A percentile compares a stretch with the other conserved stretches of the same genome.
These are phyloP conservation scores for Apiospora phragmitis DNA, from an alignment of 2,329 filamentous ascomycete genomes.

Conservation along the genomic window DNA sequence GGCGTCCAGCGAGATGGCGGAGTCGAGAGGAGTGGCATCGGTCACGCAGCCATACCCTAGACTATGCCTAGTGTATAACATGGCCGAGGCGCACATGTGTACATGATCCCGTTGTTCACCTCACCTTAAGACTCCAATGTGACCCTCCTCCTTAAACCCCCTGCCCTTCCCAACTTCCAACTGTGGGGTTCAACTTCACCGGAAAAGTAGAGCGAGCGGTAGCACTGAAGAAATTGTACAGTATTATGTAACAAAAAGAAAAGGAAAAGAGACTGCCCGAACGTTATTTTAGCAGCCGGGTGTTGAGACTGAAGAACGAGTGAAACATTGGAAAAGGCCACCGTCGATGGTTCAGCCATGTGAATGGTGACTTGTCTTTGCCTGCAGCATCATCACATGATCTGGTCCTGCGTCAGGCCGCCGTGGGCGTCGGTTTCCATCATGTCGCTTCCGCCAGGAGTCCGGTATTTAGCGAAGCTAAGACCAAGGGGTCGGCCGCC, in stretches of 20 bases:
- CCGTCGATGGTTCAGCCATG: not conserved
- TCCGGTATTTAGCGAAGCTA: slow-evolving; percentile 91
- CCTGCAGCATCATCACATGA: slow-evolving; percentile 65
- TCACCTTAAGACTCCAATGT: not conserved
- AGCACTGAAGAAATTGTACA: slow-evolving; percentile 9
- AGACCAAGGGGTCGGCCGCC: slow-evolving; percentile 91
- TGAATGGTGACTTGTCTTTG: not conserved
- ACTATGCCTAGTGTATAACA: not conserved
- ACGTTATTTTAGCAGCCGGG: not conserved
- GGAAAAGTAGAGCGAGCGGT: not conserved
- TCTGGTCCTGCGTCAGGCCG: slow-evolving; percentile 93
- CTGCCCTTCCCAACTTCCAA: not conserved
- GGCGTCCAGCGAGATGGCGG: not conserved
- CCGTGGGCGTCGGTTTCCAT: slow-evolving; percentile 82
- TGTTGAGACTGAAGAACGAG: not conserved
- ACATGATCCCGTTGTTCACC: not conserved
- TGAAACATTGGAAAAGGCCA: not conserved
- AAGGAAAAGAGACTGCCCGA: not conserved
- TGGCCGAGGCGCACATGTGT: not conserved
- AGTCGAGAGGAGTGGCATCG: not conserved
- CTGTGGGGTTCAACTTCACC: not conserved
- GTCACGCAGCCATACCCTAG: not conserved
- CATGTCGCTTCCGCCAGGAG: slow-evolving; percentile 63
- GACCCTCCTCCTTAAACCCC: not conserved
- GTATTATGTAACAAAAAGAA: slow-evolving; percentile 3